Evolutionary conservation across 768 basidiomycete species (phyloP).

Genomic region (Lactifluus piperatus): DNA sequence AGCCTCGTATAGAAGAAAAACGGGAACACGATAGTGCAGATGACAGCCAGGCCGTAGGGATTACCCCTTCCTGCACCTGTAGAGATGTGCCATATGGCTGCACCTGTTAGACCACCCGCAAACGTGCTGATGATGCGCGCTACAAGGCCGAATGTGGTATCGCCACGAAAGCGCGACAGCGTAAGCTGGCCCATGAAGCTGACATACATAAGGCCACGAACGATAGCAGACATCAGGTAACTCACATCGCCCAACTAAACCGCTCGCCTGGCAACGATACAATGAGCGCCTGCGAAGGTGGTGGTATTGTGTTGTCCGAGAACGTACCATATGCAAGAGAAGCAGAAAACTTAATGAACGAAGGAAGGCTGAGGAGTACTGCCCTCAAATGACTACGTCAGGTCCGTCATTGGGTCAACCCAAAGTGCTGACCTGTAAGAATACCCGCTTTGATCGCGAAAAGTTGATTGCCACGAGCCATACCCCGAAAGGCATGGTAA

Average conservation of each 20-base stretch:
- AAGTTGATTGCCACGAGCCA: conserved; percentile 51
- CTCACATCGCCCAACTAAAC: conserved; percentile 66
- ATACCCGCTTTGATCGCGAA: conserved; percentile 67
- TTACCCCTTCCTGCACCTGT: conserved; percentile 51
- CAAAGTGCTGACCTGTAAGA: conserved; percentile 39
- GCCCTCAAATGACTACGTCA: neutral
- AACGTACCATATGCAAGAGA: conserved; percentile 49
- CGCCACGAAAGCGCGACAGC: conserved; percentile 61
- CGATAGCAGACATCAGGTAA: neutral
- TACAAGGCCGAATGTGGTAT: conserved; percentile 59
- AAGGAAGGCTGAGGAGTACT: conserved; percentile 55
- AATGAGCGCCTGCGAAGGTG: neutral
- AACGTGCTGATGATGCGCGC: conserved; percentile 58
- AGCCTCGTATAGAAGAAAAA: conserved; percentile 62
- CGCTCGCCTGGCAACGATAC: conserved; percentile 39
- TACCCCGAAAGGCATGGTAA: conserved; percentile 32
- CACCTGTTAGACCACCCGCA: conserved; percentile 51
- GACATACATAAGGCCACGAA: neutral
- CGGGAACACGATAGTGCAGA: conserved; percentile 61
- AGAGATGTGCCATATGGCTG: conserved; percentile 69
- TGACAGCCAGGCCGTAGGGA: conserved; percentile 61
- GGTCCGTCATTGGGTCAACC: neutral
- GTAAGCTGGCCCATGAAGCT: conserved; percentile 75
- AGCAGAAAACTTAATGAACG: conserved; percentile 46
- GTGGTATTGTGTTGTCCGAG: neutral